phyloP scores from a whole-genome alignment of 2,329 filamentous ascomycete genomes.

The Aspergillus quadrilineatus region DNA sequence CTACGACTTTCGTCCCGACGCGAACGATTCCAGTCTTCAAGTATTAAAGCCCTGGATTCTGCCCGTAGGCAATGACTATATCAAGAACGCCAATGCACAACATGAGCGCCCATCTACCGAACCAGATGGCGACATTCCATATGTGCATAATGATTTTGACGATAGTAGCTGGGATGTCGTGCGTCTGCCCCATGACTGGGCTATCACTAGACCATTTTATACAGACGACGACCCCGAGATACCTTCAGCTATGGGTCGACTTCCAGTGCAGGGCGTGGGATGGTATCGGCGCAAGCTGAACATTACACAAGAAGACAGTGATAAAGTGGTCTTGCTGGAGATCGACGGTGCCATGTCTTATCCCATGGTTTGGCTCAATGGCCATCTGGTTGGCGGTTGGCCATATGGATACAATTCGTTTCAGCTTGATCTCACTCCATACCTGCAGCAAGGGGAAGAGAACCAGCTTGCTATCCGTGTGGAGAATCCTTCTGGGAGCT shows the following conservation, averaged over 20 bases:
- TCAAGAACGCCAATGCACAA: not conserved
- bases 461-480: slow-evolving; percentile 6
- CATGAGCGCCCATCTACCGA: not conserved
- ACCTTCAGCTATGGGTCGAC: not conserved
- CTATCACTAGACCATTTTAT: not conserved
- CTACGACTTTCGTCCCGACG: not conserved
- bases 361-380: slow-evolving; percentile 11
- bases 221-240: not conserved
- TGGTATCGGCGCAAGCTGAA: slow-evolving; percentile 5
- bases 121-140: not conserved
- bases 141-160: not conserved
- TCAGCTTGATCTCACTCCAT: slow-evolving; percentile 3
- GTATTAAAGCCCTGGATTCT: not conserved
- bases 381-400: slow-evolving; percentile 3
- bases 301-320: not conserved
- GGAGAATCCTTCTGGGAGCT: slow-evolving; percentile 2
- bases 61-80: not conserved
- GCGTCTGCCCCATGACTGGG: slow-evolving; percentile 7
- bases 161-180: not conserved
- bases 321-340: not conserved
- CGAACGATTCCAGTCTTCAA: not conserved
- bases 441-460: not conserved
- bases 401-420: slow-evolving; percentile 8
- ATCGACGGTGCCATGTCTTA: slow-evolving; percentile 10
- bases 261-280: slow-evolving; percentile 5